Evolutionary conservation across 345 rosid species (phyloP), one percentile per base, ranked within the genome.

Genomic region (Rhodamnia rubescens): DNA sequence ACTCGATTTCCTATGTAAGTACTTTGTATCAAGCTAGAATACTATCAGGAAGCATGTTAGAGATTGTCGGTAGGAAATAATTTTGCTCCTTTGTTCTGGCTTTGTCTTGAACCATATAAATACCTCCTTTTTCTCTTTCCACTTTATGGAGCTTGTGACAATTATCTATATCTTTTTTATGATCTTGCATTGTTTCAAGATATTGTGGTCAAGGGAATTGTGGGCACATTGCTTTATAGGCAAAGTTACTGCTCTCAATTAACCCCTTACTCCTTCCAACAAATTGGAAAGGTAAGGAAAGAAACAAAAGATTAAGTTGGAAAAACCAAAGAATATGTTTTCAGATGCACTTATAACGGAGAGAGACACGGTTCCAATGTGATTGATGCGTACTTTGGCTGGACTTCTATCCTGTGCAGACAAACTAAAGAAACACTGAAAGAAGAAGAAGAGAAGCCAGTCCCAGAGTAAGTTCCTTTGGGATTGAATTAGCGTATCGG

Each of bases 381-480:
- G 24, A 32, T 69, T 69, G 21, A 69, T 36, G 13, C 24, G 22
- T 69, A 32, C 78, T 69, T 64, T 69, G 47, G 78, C 7, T 40
- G 78, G 78, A 52, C 40, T 1, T 44, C 6, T 85, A 54, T 7
- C 87, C 50, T 87, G 85, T 83, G 40, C 90, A 94, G 94, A 84
- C 80, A 49, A 55, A n/a, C 84, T 57, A 83, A 84, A 85, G 91
- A 87, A 82, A 64, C 84, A 57, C 88, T 82, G 32, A 88, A 85
- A 55, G 86, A 89, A 81, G 90, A 84, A 87, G 84, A 89, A 90
- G 88, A 85, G 78, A 69, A 69, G 47, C 78, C 13, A 53, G 27
- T 57, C 58, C 88, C 93, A 56, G 87, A 83, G 97, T 94, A 87
- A 90, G 95, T 85, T 80, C 24, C 58, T 49, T 21, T 81, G 53